Percentiles rank a stretch among this genome's conserved stretches.
Conservation (phyloP, 495 filamentous ascomycete genomes). For the Penicillium longicatenatum region DNA sequence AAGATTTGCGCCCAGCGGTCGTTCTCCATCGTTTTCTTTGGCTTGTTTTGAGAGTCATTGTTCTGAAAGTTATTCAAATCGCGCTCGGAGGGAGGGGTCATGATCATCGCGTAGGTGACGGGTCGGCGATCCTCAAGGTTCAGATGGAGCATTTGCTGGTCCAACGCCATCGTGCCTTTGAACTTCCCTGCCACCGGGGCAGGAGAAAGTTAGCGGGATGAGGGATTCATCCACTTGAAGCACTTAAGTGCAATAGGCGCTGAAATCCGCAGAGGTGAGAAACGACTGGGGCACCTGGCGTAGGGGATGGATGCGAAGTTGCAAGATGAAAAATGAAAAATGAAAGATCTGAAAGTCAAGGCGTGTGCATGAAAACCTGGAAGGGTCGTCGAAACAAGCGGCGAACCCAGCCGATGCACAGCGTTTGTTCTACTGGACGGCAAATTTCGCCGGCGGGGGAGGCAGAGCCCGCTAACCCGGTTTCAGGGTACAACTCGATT, state of each 20-base stretch:
- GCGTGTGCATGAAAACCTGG: not conserved
- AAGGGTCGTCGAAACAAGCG: conserved; percentile 1
- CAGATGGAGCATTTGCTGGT: conserved; percentile 32
- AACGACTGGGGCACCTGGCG: too few species aligned
- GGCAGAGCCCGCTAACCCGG: conserved; percentile 13
- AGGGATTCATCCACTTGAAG: not conserved
- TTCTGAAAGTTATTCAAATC: conserved; percentile 15
- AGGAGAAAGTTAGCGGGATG: conserved; percentile 7
- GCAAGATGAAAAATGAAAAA: too few species aligned
- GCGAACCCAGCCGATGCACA: conserved; percentile 7
- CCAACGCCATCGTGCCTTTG: conserved; percentile 20
- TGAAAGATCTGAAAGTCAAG: too few species aligned
- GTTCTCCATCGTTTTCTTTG: not conserved
- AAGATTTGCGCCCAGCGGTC: conserved; percentile 39
- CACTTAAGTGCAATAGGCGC: too few species aligned
- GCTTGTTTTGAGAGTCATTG: not conserved
- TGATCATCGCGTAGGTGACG: conserved; percentile 15
- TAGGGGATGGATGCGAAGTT: too few species aligned
- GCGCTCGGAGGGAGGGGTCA: conserved; percentile 30
- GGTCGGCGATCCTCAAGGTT: conserved; percentile 22
- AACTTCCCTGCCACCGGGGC: not conserved
- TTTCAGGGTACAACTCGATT: conserved; percentile 9
- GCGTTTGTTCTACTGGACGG: conserved; percentile 16
- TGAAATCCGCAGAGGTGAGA: too few species aligned
- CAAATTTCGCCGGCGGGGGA: conserved; percentile 21